phyloP scores from a whole-genome alignment of 148 eudicot genomes.

The Chenopodium album region DNA sequence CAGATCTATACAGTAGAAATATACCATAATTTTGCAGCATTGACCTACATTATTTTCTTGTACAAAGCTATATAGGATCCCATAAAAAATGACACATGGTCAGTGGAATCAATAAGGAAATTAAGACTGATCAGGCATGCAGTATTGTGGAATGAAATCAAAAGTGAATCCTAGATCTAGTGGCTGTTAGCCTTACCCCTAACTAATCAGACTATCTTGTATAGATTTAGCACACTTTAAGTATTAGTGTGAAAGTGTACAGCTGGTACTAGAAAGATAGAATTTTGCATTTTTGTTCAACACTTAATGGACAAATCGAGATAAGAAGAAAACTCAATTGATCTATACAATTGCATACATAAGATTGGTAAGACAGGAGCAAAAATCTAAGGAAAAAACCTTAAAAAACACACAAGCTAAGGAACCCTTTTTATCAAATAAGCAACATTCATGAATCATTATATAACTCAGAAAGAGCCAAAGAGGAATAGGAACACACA shows the following conservation, averaged over 20 bases:
- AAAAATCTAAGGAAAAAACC: background rate
- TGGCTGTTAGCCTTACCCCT: background rate
- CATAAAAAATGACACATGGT: background rate
- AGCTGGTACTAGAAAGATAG: background rate
- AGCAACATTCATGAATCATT: slow-evolving; percentile 11
- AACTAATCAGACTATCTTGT: background rate
- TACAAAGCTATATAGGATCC: background rate
- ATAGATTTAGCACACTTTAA: background rate
- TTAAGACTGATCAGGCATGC: background rate
- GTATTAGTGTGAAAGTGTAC: background rate
- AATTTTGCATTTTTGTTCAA: background rate
- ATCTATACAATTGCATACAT: slow-evolving; percentile 28
- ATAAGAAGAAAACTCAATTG: slow-evolving; percentile 1
- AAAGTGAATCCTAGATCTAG: background rate
- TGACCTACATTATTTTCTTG: background rate
- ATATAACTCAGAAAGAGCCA: slow-evolving; percentile 8
- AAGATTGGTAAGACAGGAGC: slow-evolving; percentile 5
- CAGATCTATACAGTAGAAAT: background rate
- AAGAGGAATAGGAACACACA: slow-evolving; percentile 26
- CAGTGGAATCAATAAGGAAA: background rate
- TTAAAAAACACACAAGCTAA: background rate
- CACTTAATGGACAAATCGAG: background rate
- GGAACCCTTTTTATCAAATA: slow-evolving; percentile 15
- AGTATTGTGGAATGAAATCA: background rate
- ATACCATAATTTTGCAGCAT: background rate